Percentiles rank a stretch among this genome's conserved stretches.
Conservation (phyloP, 2,329 filamentous ascomycete species). For the Cryphonectria parasitica region DNA sequence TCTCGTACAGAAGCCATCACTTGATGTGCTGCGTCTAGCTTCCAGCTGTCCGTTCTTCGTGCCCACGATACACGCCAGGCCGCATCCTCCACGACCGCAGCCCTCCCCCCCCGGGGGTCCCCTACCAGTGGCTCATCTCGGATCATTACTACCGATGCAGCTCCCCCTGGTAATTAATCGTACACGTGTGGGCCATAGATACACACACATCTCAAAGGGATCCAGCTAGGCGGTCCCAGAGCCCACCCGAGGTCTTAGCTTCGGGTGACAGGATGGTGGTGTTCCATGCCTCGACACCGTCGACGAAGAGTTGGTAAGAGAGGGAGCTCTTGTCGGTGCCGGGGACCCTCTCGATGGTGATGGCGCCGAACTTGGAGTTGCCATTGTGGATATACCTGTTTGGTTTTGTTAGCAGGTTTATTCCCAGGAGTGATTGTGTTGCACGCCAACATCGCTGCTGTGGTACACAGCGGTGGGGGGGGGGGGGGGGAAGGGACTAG, state of each 20-base stretch:
- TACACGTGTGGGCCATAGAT: not conserved
- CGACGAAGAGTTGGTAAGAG: slow-evolving; percentile 80
- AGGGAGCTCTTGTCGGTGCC: slow-evolving; percentile 71
- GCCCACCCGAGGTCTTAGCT: slow-evolving; percentile 37
- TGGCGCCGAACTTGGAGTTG: slow-evolving; percentile 84
- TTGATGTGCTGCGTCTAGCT: not conserved
- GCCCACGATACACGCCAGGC: not conserved
- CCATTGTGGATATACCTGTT: slow-evolving; percentile 77
- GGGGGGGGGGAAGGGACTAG: not conserved
- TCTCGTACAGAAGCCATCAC: not conserved
- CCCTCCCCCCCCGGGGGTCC: not conserved
- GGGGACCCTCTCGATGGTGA: slow-evolving; percentile 74
- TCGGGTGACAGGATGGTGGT: slow-evolving; percentile 56
- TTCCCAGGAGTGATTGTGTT: slow-evolving; percentile 25
- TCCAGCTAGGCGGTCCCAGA: slow-evolving; percentile 49
- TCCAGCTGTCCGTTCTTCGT: not conserved
- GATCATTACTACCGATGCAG: not conserved
- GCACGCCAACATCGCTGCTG: not conserved
- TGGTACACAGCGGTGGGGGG: not conserved
- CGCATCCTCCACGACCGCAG: not conserved
- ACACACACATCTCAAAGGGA: slow-evolving; percentile 11
- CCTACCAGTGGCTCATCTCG: not conserved
- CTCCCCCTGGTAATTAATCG: not conserved
- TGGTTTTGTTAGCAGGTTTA: slow-evolving; percentile 23
- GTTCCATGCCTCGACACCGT: slow-evolving; percentile 80